These are phyloP conservation scores for Coemansia sp. DNA, from an alignment of 192 early-diverging fungal species.

Conservation along the genomic window DNA sequence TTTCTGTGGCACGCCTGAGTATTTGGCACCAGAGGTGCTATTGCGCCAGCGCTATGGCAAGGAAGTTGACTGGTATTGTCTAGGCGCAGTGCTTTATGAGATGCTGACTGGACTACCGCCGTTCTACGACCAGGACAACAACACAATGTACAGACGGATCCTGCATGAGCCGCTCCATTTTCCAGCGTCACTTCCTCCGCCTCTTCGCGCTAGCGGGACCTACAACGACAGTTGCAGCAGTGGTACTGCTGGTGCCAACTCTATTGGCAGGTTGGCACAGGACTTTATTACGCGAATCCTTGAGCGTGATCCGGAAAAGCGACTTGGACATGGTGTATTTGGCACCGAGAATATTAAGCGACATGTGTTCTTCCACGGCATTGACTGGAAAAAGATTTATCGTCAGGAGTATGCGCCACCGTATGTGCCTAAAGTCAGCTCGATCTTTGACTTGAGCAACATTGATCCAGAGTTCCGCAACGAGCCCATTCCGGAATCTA, in stretches of 20 bases:
- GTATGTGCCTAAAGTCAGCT: slow-evolving; percentile 64
- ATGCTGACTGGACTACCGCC: slow-evolving; percentile 66
- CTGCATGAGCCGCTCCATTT: slow-evolving; percentile 44
- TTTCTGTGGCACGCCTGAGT: slow-evolving; percentile 78
- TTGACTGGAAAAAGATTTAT: slow-evolving; percentile 67
- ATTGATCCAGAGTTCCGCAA: slow-evolving; percentile 57
- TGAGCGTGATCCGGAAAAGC: slow-evolving; percentile 61
- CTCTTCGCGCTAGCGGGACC: slow-evolving; percentile 28
- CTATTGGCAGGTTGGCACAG: slow-evolving; percentile 33
- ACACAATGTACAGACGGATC: slow-evolving; percentile 50
- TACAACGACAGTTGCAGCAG: slow-evolving; percentile 23
- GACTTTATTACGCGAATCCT: slow-evolving; percentile 58
- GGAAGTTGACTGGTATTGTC: slow-evolving; percentile 74
- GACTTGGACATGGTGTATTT: slow-evolving; percentile 60
- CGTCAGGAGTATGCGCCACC: slow-evolving; percentile 65
- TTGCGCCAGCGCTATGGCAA: slow-evolving; percentile 64
- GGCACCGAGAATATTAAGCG: slow-evolving; percentile 62
- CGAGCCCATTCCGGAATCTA: slow-evolving; percentile 48
- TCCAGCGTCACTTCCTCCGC: slow-evolving; percentile 38
- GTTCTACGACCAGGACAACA: slow-evolving; percentile 57
- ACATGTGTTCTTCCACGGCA: slow-evolving; percentile 62
- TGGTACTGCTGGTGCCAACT: slow-evolving; percentile 6
- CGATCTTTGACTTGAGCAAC: slow-evolving; percentile 54
- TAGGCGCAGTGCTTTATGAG: slow-evolving; percentile 73
- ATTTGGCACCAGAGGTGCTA: slow-evolving; percentile 72